Conservation (phyloP, 805 yeast genomes). For the Nakazawaea ernobii region DNA sequence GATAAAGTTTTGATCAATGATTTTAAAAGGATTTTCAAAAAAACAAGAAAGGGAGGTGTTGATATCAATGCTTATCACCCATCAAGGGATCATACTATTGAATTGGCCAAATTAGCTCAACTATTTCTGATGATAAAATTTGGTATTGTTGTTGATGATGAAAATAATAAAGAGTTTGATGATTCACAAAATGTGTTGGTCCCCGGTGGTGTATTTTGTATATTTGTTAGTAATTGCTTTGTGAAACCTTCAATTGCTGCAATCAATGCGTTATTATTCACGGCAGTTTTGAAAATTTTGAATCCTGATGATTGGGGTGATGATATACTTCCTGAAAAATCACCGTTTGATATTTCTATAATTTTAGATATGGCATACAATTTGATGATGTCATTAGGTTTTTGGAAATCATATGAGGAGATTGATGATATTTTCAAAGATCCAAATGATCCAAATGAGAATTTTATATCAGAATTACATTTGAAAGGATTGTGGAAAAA, state of each 20-base stretch:
- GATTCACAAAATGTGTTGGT: conserved; percentile 7
- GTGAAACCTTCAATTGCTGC: neutral
- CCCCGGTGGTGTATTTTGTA: neutral
- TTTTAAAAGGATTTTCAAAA: conserved; percentile 9
- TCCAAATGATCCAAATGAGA: neutral
- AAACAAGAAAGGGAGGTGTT: conserved; percentile 7
- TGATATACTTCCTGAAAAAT: conserved; percentile 1
- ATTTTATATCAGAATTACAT: neutral
- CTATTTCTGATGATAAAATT: conserved; percentile 5
- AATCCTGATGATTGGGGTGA: conserved; percentile 8
- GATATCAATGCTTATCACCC: conserved; percentile 9
- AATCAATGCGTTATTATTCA: neutral
- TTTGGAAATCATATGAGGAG: conserved; percentile 8
- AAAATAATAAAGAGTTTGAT: neutral
- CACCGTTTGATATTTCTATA: neutral
- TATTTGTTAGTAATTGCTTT: conserved; percentile 2
- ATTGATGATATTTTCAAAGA: conserved; percentile 1
- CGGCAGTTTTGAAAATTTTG: neutral
- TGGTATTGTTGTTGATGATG: conserved; percentile 5
- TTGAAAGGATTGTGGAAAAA: conserved; percentile 8
- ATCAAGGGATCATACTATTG: neutral
- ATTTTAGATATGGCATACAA: neutral
- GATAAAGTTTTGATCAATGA: neutral
- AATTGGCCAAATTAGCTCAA: conserved; percentile 4
- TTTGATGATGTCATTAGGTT: conserved; percentile 8